A percentile compares a stretch with the other conserved stretches of the same genome.
Conservation (phyloP, 2,329 filamentous ascomycete species). For the Botryotinia calthae region DNA sequence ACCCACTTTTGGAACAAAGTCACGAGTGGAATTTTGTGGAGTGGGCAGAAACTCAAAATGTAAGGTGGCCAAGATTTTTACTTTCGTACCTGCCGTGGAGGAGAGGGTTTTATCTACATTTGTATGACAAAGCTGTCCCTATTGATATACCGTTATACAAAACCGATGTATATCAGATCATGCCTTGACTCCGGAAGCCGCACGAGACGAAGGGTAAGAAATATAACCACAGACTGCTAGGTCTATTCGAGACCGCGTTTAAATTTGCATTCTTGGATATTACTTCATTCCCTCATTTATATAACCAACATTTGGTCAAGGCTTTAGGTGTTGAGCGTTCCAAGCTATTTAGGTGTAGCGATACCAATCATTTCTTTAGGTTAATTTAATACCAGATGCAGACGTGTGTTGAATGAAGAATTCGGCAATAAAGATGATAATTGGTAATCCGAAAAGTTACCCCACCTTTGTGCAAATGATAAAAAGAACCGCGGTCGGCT, state of each 20-base stretch:
- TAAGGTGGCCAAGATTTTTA: not conserved
- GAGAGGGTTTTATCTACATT: slow-evolving; percentile 1
- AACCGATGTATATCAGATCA: not conserved
- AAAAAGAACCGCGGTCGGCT: not conserved
- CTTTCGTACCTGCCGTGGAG: not conserved
- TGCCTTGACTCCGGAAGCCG: not conserved
- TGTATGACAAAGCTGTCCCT: slow-evolving; percentile 8
- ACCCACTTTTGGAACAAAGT: not conserved
- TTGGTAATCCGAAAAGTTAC: not conserved
- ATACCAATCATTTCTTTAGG: not conserved
- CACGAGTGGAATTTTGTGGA: slow-evolving; percentile 1
- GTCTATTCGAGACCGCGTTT: not conserved
- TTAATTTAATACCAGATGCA: not conserved
- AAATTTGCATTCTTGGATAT: not conserved
- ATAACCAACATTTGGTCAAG: not conserved
- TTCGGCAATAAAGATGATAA: not conserved
- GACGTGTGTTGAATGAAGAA: not conserved
- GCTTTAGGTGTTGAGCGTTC: not conserved
- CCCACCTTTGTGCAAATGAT: not conserved
- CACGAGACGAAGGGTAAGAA: not conserved
- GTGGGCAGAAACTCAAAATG: not conserved
- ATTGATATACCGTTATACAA: not conserved
- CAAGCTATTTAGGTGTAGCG: not conserved
- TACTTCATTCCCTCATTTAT: not conserved
- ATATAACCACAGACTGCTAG: not conserved